These are phyloP conservation scores for Gossypium thurberi DNA, from an alignment of 345 rosid species.

Conservation along the genomic window DNA sequence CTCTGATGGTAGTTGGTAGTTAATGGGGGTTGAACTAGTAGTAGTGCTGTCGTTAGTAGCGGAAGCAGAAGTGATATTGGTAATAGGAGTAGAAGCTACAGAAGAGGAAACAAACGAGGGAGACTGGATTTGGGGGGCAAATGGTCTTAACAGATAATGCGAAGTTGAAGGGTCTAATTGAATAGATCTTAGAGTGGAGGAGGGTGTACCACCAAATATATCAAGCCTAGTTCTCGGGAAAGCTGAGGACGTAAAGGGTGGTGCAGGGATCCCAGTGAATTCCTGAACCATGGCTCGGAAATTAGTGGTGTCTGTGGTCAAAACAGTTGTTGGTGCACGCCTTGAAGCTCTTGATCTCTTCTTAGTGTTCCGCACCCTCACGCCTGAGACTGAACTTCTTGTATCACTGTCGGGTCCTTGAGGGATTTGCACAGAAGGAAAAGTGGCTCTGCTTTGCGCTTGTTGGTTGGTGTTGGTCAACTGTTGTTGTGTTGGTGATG, in stretches of 20 bases:
- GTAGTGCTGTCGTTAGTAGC: background rate
- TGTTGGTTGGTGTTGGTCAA: conserved; percentile 24
- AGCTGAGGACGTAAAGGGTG: conserved; percentile 61
- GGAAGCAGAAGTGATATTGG: conserved; percentile 14
- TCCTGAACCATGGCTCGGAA: conserved; percentile 99
- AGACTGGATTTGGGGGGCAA: conserved; percentile 38
- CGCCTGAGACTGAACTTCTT: no score
- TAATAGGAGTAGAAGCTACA: conserved; percentile 21
- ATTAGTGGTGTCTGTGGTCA: conserved; percentile 83
- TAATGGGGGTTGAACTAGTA: conserved; percentile 22
- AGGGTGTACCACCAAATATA: conserved; percentile 52
- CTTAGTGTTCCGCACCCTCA: conserved; percentile 51
- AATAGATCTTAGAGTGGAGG: conserved; percentile 36
- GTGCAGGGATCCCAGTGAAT: conserved; percentile 90
- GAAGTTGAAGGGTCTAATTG: conserved; percentile 38
- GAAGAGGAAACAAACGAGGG: conserved; percentile 30
- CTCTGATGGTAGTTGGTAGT: conserved; percentile 27
- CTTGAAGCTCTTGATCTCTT: conserved; percentile 87
- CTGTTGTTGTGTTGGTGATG: conserved; percentile 31
- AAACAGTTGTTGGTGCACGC: conserved; percentile 89
- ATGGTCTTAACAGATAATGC: conserved; percentile 50
- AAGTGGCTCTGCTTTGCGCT: conserved; percentile 11
- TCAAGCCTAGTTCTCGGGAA: conserved; percentile 62
- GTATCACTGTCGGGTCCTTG: conserved; percentile 8
- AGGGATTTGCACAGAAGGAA: conserved; percentile 12